These are phyloP conservation scores for Arthrobotrys conoides DNA, from an alignment of 2,329 filamentous ascomycete species.

Conservation along the genomic window DNA sequence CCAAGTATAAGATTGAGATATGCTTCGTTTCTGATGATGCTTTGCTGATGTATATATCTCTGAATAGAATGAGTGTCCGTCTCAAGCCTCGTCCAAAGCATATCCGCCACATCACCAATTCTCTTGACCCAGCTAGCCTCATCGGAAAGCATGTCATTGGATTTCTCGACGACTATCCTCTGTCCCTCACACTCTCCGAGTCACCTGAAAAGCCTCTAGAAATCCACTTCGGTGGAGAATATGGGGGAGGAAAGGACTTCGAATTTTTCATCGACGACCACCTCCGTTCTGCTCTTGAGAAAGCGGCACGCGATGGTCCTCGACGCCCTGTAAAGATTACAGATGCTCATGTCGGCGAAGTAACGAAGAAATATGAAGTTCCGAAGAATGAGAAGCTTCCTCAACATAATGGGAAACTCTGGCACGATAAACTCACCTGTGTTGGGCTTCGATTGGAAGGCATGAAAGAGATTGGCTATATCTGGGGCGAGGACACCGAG, in stretches of 20 bases:
- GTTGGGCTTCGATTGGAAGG: constrained; percentile 33
- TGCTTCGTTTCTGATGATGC: not conserved
- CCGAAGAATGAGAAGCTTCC: constrained; percentile 40
- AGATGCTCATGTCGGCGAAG: constrained; percentile 34
- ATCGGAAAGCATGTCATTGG: constrained; percentile 47
- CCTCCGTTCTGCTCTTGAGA: constrained; percentile 27
- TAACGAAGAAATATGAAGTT: constrained; percentile 24
- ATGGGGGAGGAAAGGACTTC: constrained; percentile 45
- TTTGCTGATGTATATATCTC: not conserved
- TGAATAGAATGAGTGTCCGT: not conserved
- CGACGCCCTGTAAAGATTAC: constrained; percentile 12
- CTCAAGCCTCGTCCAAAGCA: constrained; percentile 37
- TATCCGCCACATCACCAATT: constrained; percentile 34
- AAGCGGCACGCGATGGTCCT: not conserved
- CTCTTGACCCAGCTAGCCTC: constrained; percentile 20
- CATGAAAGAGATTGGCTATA: constrained; percentile 36
- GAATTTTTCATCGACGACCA: constrained; percentile 43
- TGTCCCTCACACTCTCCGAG: constrained; percentile 22
- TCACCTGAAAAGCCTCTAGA: constrained; percentile 16
- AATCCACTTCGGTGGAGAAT: constrained; percentile 43
- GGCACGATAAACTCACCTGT: constrained; percentile 30
- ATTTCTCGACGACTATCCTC: constrained; percentile 45
- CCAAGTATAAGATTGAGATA: not conserved
- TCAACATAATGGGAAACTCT: constrained; percentile 37
- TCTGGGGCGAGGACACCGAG: constrained; percentile 40